Evolutionary conservation across 345 rosid species (phyloP), one percentile per base, ranked within the genome.

Genomic region (Dipteronia sinensis): DNA sequence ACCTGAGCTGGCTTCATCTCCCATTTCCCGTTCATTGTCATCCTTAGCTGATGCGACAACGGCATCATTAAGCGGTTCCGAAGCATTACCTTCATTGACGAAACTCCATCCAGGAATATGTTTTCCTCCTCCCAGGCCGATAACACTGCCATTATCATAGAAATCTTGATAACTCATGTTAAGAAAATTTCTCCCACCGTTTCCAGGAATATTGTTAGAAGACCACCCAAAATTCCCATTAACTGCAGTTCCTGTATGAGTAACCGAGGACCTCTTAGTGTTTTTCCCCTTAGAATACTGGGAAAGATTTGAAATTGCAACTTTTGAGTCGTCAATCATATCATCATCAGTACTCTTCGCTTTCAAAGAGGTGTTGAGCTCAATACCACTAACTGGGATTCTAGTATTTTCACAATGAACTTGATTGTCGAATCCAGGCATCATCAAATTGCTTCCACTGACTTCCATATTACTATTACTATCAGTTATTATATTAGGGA

Each of bases 11-110:
- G 47, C 80, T 53, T 79, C 79, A 10, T 80, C 85, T 49, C 23
- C 81, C 82, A 82, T 70, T 73, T 82, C 83, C 70, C 76, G 81
- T 55, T 79, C 83, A 51, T 80, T 80, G 59, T 70, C 82, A 55
- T 82, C 85, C 76, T 77, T 73, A 74, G 75, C 72, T 12, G 67
- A 63, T 46, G 40, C 75, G 16, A 29, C 63, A 6, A 46, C 62
- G 64, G 47, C 68, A 71, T 81, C 81, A 61, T 75, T 83, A 31
- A 80, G 51, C 70, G 80, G 84, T 20, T 78, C 75, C 13, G 80
- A 76, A 51, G 78, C 81, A 78, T 66, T 83, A 56, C 62, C 79
- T 31, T 73, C 78, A 55, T 73, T 73, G 64, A 22, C 72, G 42
- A 80, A 80, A 82, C 74, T 74, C 89, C 83, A 82, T 49, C 79